Percentiles rank a stretch among this genome's conserved stretches.
Conservation (phyloP, 176 grass and related monocot species). For the Carex parvula region DNA sequence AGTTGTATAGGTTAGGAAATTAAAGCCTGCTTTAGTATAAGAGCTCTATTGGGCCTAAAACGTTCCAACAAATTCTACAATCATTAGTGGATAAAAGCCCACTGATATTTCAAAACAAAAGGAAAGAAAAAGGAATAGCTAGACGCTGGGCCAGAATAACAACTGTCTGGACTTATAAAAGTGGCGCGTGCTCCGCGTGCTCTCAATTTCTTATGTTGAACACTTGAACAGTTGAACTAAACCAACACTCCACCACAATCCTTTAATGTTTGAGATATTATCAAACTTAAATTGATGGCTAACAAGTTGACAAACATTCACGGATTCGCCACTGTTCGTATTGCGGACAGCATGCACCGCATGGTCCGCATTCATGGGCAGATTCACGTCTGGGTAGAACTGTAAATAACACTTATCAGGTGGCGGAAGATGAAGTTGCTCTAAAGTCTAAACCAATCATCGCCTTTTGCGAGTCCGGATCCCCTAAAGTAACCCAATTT, state of each 20-base stretch:
- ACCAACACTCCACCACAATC: neutral
- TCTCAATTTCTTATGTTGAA: neutral
- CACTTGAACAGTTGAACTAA: neutral
- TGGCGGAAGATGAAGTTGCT: neutral
- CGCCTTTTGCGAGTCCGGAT: too few relatives aligned
- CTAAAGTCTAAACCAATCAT: neutral
- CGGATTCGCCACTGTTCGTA: slow-evolving; percentile 1
- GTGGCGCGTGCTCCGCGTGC: neutral
- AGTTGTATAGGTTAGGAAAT: too few relatives aligned
- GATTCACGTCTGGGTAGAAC: neutral
- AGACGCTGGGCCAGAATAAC: neutral
- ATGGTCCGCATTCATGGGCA: neutral
- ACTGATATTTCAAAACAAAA: neutral
- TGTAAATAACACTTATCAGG: neutral
- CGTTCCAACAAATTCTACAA: too few relatives aligned
- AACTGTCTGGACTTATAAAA: neutral
- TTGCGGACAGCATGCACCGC: neutral
- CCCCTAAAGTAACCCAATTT: too few relatives aligned
- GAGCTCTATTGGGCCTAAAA: too few relatives aligned
- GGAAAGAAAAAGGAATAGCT: neutral
- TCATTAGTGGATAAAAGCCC: too few relatives aligned
- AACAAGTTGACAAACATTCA: neutral
- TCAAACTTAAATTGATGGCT: neutral
- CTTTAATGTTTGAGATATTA: neutral
- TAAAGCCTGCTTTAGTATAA: too few relatives aligned